Percentiles rank a stretch among this genome's conserved stretches.
Conservation (phyloP, 129 eudicot genomes). For the Arctium lappa region DNA sequence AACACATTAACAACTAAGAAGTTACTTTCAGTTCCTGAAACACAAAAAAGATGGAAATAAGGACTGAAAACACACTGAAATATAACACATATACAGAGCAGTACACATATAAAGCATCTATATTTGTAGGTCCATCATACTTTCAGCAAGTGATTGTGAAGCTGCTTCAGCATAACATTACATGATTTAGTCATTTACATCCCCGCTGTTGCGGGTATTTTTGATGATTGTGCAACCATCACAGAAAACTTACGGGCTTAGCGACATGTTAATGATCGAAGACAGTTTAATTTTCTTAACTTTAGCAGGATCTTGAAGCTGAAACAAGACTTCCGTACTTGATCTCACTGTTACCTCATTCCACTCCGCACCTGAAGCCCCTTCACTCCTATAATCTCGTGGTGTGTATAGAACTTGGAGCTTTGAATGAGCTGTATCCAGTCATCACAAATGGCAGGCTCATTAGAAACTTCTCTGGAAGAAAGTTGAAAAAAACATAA, state of each 20-base stretch:
- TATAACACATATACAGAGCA: not conserved
- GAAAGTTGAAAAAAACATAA: not conserved
- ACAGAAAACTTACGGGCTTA: slow-evolving; percentile 42
- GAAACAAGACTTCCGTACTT: slow-evolving; percentile 73
- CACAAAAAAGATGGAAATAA: not conserved
- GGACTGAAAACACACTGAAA: no score
- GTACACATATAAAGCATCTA: not conserved
- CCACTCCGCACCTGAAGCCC: slow-evolving; percentile 60
- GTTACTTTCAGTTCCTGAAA: not conserved
- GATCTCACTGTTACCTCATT: slow-evolving; percentile 71
- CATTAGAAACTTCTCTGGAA: not conserved
- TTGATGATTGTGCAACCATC: not conserved
- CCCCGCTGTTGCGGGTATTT: not conserved
- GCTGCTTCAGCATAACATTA: not conserved
- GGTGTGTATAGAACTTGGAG: slow-evolving; percentile 65
- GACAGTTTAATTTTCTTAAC: slow-evolving; percentile 72
- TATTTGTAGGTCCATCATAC: not conserved
- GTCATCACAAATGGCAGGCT: not conserved
- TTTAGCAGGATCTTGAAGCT: slow-evolving; percentile 61
- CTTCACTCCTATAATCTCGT: slow-evolving; percentile 69
- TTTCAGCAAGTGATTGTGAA: not conserved
- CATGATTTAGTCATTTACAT: not conserved
- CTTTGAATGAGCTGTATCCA: slow-evolving; percentile 65
- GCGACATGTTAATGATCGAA: slow-evolving; percentile 57
- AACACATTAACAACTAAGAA: not conserved